Evolutionary conservation across 148 eudicot species (phyloP).

Genomic region (Chenopodium quinoa): DNA sequence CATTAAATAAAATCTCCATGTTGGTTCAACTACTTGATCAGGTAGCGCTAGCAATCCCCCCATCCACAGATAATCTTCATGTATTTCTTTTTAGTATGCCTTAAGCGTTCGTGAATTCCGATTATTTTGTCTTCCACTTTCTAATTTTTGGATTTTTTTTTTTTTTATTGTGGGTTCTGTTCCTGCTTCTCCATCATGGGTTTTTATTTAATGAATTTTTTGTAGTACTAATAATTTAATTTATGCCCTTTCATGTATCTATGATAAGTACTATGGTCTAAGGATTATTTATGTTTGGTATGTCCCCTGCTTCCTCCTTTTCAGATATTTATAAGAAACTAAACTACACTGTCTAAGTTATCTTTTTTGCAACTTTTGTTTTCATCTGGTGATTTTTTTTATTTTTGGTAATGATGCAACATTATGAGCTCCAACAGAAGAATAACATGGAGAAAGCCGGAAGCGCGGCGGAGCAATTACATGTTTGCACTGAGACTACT

Average conservation of each 20-base stretch:
- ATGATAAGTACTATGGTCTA: neutral
- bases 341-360: neutral
- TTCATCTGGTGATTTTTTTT: neutral
- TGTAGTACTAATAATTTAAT: neutral
- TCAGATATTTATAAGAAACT: neutral
- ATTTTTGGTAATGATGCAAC: neutral
- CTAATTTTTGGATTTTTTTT: neutral
- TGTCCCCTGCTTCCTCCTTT: neutral
- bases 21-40: neutral
- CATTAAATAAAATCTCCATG: neutral
- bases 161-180: neutral
- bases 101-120: constrained; percentile 13
- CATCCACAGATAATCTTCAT: neutral
- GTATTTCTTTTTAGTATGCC: neutral
- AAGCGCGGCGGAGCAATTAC: neutral
- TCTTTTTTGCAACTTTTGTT: neutral
- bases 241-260: neutral
- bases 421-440: neutral
- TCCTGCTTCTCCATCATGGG: constrained; percentile 4
- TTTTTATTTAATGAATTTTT: neutral
- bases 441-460: neutral
- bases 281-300: neutral
- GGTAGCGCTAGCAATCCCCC: neutral
- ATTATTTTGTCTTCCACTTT: constrained; percentile 25
- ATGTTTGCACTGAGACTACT: neutral